phyloP scores from a whole-genome alignment of 176 grass and related monocot species.

The Tillandsia fasciculata region DNA sequence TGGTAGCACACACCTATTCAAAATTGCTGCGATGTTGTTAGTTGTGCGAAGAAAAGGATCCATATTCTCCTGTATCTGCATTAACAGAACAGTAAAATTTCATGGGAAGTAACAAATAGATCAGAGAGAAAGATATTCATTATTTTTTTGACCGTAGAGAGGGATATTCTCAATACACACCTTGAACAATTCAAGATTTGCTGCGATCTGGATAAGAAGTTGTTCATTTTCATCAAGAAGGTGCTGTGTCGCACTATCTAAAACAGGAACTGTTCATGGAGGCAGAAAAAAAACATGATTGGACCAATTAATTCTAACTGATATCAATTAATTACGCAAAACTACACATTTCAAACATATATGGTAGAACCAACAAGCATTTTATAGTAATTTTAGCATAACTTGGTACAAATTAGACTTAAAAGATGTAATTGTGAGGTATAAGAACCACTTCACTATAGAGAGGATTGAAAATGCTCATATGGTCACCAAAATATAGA shows the following conservation, averaged over 20 bases:
- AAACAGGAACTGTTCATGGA: conserved; percentile 35
- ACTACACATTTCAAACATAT: not conserved
- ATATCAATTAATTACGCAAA: not conserved
- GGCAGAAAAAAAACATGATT: not conserved
- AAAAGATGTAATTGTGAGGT: no score
- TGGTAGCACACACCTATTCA: conserved; percentile 49
- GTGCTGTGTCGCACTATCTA: conserved; percentile 55
- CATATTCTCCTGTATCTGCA: conserved; percentile 45
- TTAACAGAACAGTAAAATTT: conserved; percentile 3
- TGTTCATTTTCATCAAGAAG: conserved; percentile 71
- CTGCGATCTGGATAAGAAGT: conserved; percentile 69
- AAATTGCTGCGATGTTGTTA: conserved; percentile 66
- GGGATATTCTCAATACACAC: conserved; percentile 23
- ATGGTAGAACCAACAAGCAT: not conserved
- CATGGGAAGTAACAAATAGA: not conserved
- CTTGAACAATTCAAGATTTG: conserved; percentile 67
- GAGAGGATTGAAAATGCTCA: no score
- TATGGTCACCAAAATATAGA: no score
- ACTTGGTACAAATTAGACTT: no score
- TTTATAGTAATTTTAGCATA: no score
- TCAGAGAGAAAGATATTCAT: not conserved
- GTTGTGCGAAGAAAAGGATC: conserved; percentile 56
- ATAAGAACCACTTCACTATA: no score
- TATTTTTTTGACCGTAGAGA: not conserved
- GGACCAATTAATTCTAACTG: not conserved